These are phyloP conservation scores for Flaveria sonorensis DNA, from an alignment of 129 eudicot genomes.

Conservation along the genomic window DNA sequence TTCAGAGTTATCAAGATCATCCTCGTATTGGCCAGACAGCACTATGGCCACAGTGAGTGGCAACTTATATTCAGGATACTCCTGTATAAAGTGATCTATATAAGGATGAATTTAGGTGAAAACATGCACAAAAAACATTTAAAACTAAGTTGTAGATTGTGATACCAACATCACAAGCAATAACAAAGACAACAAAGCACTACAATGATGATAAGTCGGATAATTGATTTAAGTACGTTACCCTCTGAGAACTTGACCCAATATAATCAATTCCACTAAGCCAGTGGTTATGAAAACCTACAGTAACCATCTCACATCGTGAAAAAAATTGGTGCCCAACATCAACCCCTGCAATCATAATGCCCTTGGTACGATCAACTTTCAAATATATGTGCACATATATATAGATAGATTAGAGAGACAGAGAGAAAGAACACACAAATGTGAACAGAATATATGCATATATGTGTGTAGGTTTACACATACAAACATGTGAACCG, in stretches of 20 bases:
- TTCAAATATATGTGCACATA: background rate
- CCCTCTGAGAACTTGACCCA: slow-evolving; percentile 36
- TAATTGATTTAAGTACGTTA: slow-evolving; percentile 2
- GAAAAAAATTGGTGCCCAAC: slow-evolving; percentile 97
- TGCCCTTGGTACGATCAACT: background rate
- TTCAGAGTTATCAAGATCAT: slow-evolving; percentile 76
- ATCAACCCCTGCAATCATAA: slow-evolving; percentile 72
- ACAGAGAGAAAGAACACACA: no score
- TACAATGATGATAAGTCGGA: slow-evolving; percentile 3
- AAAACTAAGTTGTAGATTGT: slow-evolving; percentile 1
- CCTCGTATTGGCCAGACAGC: slow-evolving; percentile 93
- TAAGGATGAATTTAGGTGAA: background rate
- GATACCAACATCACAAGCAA: background rate
- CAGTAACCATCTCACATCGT: slow-evolving; percentile 91
- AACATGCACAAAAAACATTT: slow-evolving; percentile 10
- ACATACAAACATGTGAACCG: background rate
- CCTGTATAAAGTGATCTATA: slow-evolving; percentile 40
- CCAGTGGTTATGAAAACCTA: slow-evolving; percentile 94
- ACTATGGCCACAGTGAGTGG: slow-evolving; percentile 82
- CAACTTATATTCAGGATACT: slow-evolving; percentile 36
- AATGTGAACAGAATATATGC: background rate
- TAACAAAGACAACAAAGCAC: slow-evolving; percentile 18
- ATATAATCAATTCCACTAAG: slow-evolving; percentile 81
- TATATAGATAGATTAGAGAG: no score
- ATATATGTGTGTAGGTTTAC: background rate